Conservation (phyloP, 768 basidiomycete species). For the Sarcodon aspratus region DNA sequence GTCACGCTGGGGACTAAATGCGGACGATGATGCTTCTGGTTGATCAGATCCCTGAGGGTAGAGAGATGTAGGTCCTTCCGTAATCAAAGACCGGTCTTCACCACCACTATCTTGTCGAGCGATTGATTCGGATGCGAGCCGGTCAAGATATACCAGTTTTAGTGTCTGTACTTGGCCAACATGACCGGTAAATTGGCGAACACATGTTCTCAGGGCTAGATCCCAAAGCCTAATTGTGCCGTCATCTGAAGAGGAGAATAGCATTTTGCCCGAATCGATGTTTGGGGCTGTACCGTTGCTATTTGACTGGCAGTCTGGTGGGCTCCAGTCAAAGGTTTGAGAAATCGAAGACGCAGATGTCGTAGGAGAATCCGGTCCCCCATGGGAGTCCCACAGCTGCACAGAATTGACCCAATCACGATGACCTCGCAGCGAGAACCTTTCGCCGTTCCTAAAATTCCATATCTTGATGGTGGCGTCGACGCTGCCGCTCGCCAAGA, state of each 20-base stretch:
- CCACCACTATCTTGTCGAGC: conserved; percentile 15
- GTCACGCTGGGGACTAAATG: not conserved
- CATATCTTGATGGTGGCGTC: conserved; percentile 93
- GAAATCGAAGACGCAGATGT: not conserved
- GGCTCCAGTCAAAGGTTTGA: not conserved
- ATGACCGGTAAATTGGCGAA: conserved; percentile 80
- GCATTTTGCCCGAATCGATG: conserved; percentile 82
- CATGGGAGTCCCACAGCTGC: conserved; percentile 74
- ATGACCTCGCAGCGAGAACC: conserved; percentile 89
- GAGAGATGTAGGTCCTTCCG: not conserved
- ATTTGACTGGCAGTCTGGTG: conserved; percentile 10
- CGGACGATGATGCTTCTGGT: not conserved
- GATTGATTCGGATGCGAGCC: conserved; percentile 22
- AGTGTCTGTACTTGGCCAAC: conserved; percentile 92
- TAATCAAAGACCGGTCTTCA: conserved; percentile 6
- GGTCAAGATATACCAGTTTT: conserved; percentile 58
- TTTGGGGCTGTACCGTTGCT: conserved; percentile 23
- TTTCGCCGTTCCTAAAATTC: conserved; percentile 86
- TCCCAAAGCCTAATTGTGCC: conserved; percentile 94
- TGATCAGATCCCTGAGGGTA: not conserved
- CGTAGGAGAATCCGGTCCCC: not conserved
- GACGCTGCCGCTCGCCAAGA: conserved; percentile 87
- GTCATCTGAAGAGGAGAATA: conserved; percentile 96
- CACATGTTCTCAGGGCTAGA: conserved; percentile 65
- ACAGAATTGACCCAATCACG: conserved; percentile 96